These are phyloP conservation scores for Epichloe uncinata DNA, from an alignment of 2,329 filamentous ascomycete species.

Conservation along the genomic window DNA sequence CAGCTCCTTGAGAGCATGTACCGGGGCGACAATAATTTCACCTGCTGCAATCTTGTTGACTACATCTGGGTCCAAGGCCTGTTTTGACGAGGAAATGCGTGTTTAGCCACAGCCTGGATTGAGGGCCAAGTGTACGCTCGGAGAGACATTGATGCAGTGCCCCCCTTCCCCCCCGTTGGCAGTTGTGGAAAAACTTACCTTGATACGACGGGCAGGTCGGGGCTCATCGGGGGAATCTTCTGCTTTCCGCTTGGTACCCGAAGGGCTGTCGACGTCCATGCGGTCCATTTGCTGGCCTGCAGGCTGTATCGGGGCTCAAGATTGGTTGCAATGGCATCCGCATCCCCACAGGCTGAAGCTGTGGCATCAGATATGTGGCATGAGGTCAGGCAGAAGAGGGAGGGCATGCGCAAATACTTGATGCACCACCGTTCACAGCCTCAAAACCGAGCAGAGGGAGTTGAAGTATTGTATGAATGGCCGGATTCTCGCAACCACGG, in stretches of 20 bases:
- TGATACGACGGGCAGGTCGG: conserved; percentile 33
- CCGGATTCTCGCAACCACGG: no score
- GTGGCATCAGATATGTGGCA: not conserved
- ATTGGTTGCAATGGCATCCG: not conserved
- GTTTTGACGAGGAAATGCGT: not conserved
- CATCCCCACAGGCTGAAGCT: not conserved
- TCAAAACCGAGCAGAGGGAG: no score
- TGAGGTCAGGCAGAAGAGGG: not conserved
- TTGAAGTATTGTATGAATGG: no score
- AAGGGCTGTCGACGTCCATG: conserved; percentile 30
- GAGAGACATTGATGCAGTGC: no score
- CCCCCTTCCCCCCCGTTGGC: no score
- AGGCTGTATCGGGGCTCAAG: no score
- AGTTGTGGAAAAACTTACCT: conserved; percentile 19
- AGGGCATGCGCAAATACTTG: not conserved
- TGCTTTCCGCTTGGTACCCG: conserved; percentile 37
- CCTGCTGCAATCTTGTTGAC: conserved; percentile 98
- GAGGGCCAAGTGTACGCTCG: not conserved
- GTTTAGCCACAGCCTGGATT: not conserved
- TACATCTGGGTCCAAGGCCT: conserved; percentile 83
- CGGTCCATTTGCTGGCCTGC: conserved; percentile 13
- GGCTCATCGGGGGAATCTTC: conserved; percentile 23
- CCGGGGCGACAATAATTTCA: conserved; percentile 94
- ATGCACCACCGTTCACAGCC: not conserved
- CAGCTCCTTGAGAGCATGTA: conserved; percentile 90